phyloP scores from a whole-genome alignment of 1,139 yeast species.

The Lodderomyces elongisporus region DNA sequence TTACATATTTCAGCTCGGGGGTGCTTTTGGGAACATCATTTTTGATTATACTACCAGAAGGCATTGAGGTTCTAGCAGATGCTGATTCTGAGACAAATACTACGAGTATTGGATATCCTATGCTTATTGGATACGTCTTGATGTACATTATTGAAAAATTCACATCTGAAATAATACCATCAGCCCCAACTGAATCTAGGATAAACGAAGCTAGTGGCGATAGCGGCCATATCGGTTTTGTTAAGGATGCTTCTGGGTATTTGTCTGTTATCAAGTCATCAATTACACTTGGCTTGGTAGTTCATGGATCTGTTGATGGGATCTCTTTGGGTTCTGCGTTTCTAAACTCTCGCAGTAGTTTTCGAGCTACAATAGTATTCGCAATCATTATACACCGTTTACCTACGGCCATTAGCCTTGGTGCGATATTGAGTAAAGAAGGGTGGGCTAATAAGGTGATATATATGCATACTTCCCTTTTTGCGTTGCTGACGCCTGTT shows the following conservation, averaged over 20 bases:
- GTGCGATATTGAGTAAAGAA: conserved; percentile 49
- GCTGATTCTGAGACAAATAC: conserved; percentile 11
- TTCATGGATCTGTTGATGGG: conserved; percentile 73
- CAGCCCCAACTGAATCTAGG: conserved; percentile 4
- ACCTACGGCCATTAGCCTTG: conserved; percentile 70
- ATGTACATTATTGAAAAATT: conserved; percentile 49
- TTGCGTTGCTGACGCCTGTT: conserved; percentile 51
- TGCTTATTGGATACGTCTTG: conserved; percentile 46
- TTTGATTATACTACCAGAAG: conserved; percentile 68
- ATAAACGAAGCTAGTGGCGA: no score
- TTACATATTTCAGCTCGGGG: conserved; percentile 56
- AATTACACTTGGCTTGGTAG: conserved; percentile 55
- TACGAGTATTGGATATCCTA: conserved; percentile 21
- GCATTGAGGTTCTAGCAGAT: conserved; percentile 43
- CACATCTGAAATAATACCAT: conserved; percentile 5
- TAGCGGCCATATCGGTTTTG: not conserved
- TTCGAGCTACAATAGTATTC: conserved; percentile 48
- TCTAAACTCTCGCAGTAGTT: conserved; percentile 37
- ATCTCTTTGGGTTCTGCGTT: conserved; percentile 66
- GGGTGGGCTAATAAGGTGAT: conserved; percentile 26
- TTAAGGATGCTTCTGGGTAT: conserved; percentile 11
- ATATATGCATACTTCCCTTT: conserved; percentile 36
- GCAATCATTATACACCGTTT: conserved; percentile 69
- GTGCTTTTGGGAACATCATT: conserved; percentile 60
- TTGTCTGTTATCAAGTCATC: conserved; percentile 28